phyloP scores from a whole-genome alignment of 2,329 filamentous ascomycete species.

The Zelopaecilomyces penicillatus region DNA sequence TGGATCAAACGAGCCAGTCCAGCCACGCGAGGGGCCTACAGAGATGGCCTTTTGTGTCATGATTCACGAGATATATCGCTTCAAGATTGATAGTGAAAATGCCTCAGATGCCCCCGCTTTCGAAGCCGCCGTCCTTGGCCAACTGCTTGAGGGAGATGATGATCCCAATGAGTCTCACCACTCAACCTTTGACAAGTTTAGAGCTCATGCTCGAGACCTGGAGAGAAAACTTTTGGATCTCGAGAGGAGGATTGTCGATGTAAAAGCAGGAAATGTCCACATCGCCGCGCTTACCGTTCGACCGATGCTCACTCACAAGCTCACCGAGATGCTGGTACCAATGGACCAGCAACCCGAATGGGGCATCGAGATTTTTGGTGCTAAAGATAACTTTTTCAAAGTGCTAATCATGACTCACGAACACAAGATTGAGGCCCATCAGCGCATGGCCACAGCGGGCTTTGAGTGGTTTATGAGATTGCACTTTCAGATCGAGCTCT shows the following conservation, averaged over 20 bases:
- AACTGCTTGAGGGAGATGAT: slow-evolving; percentile 26
- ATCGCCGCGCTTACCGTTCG: slow-evolving; percentile 40
- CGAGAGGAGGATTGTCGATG: slow-evolving; percentile 42
- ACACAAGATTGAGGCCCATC: slow-evolving; percentile 37
- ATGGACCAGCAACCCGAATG: slow-evolving; percentile 39
- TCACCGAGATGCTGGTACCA: slow-evolving; percentile 39
- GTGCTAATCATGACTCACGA: slow-evolving; percentile 42
- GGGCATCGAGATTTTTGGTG: slow-evolving; percentile 39
- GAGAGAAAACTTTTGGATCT: slow-evolving; percentile 35
- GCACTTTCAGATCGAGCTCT: slow-evolving; percentile 49
- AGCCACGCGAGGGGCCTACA: slow-evolving; percentile 47
- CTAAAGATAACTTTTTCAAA: slow-evolving; percentile 48
- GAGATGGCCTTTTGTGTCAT: slow-evolving; percentile 53
- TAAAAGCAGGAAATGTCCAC: slow-evolving; percentile 44
- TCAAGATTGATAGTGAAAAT: slow-evolving; percentile 37
- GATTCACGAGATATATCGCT: slow-evolving; percentile 40
- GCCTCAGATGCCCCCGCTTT: slow-evolving; percentile 35
- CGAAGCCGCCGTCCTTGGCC: slow-evolving; percentile 41
- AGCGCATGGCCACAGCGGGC: slow-evolving; percentile 32
- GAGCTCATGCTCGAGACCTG: slow-evolving; percentile 32
- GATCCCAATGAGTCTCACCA: slow-evolving; percentile 9
- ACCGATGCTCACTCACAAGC: slow-evolving; percentile 39
- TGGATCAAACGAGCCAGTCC: slow-evolving; percentile 41
- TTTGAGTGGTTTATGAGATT: slow-evolving; percentile 48
- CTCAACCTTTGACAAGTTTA: slow-evolving; percentile 31